Base-by-base conservation (phyloP, 805 yeast species). In the Sugiyamaella mastotermitis region DNA sequence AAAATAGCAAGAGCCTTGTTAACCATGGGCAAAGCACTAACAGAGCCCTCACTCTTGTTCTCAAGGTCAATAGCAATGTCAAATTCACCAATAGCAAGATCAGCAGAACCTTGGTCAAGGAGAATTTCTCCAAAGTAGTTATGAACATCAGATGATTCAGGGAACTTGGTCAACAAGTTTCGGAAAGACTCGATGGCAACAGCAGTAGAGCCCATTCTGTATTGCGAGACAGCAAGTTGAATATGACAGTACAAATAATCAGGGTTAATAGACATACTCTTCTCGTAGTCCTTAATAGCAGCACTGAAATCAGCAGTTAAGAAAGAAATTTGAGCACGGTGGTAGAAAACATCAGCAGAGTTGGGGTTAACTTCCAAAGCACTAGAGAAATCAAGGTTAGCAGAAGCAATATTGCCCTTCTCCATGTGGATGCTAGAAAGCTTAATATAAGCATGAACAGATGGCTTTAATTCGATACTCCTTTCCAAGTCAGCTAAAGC, bases 101-200 rank as follows among this genome's bases (percentile, higher is more conserved):
- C 71, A 40, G 74, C 64, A 51, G 83, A 85, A 57, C 81, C 82
- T 53, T 73, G 73, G 59, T 90, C 97, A 46, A 84, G 79, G 54
- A 90, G 71, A 35, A 90, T 80, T 68, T 92, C 98, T 56, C 97
- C 98, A 58, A 80, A 87, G 65, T 87, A 92, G 69, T 86, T 88
- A 67, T 92, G 94, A 52, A 87, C 82, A 62, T 86, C 96, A 40
- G 97, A 85, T 37, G 83, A 74, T 51, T 95, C 88, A 75, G 85
- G 85, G 60, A 72, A 72, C 60, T 71, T 68, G 55, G 74, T 77
- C 25, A 60, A 50, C 22, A 47, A 29, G 37, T 45, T 42, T 18
- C 33, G 29, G 43, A 51, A 52, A 21, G 42, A 26, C 3, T 26
- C 33, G 11, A 41, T 37, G 19, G 52, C 52, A 13, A 26, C 28